phyloP scores from a whole-genome alignment of 108 stramenopile species.

The Epithemia pelagica region DNA sequence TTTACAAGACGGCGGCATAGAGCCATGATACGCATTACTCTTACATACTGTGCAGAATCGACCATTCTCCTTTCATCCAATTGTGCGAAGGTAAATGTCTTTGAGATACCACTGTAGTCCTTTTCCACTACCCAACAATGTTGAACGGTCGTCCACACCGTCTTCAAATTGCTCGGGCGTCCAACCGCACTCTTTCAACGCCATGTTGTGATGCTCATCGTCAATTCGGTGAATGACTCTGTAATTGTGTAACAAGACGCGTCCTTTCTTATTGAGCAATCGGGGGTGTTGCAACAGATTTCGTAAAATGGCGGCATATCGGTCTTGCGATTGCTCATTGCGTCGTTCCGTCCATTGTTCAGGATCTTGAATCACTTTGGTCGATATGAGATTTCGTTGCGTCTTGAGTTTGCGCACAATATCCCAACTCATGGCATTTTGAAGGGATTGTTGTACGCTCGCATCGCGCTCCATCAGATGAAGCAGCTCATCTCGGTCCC shows the following conservation, averaged over 20 bases:
- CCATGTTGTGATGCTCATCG: slow-evolving; percentile 33
- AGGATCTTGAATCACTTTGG: slow-evolving; percentile 45
- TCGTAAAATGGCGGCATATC: slow-evolving; percentile 65
- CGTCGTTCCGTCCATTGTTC: slow-evolving; percentile 64
- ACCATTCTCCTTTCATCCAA: no score
- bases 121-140: background rate
- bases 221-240: slow-evolving; percentile 75
- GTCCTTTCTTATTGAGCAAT: slow-evolving; percentile 29
- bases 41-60: no score
- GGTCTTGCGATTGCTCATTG: slow-evolving; percentile 60
- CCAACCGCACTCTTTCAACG: slow-evolving; percentile 53
- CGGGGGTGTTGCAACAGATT: slow-evolving; percentile 55
- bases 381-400: slow-evolving; percentile 52
- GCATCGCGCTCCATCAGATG: slow-evolving; percentile 47
- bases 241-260: slow-evolving; percentile 56
- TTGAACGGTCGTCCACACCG: background rate
- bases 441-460: slow-evolving; percentile 44
- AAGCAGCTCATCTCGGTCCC: slow-evolving; percentile 68
- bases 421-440: slow-evolving; percentile 74
- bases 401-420: slow-evolving; percentile 80
- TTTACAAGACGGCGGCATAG: no score
- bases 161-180: slow-evolving; percentile 59
- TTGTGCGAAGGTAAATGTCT: background rate
- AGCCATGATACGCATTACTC: no score
- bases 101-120: background rate